phyloP scores from a whole-genome alignment of 2,329 filamentous ascomycete species.

The Nigrospora sphaerica region DNA sequence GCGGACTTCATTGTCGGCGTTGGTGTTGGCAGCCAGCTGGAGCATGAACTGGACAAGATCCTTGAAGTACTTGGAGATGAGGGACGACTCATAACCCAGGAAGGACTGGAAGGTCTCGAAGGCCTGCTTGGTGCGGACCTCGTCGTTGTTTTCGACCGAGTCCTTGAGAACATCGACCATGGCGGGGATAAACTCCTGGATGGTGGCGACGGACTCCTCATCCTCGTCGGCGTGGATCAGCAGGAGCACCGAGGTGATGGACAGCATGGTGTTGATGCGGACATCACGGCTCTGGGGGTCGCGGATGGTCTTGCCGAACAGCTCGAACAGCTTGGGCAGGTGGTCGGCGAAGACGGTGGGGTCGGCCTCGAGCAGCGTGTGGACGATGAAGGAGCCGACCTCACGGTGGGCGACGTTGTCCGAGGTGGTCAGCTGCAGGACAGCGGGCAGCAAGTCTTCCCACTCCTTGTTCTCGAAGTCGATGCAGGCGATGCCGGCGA shows the following conservation, averaged over 20 bases:
- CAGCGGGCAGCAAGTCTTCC: constrained; percentile 70
- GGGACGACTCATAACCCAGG: constrained; percentile 78
- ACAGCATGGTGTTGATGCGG: constrained; percentile 88
- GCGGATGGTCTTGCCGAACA: constrained; percentile 82
- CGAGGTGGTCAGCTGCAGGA: constrained; percentile 74
- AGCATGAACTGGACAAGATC: constrained; percentile 94
- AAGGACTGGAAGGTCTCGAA: constrained; percentile 98
- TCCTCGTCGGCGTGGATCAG: constrained; percentile 86
- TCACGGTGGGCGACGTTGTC: constrained; percentile 73
- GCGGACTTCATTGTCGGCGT: constrained; percentile 76
- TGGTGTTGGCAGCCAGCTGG: constrained; percentile 68
- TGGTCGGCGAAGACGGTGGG: constrained; percentile 80
- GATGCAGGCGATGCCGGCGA: constrained; percentile 77
- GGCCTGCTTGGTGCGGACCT: constrained; percentile 80
- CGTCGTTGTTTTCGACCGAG: constrained; percentile 70
- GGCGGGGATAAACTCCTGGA: constrained; percentile 74
- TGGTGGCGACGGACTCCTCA: constrained; percentile 59
- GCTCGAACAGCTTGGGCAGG: constrained; percentile 67
- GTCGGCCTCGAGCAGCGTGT: constrained; percentile 81
- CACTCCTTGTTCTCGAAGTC: constrained; percentile 86
- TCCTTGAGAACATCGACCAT: constrained; percentile 89
- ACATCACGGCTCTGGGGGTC: constrained; percentile 90
- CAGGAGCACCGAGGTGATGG: constrained; percentile 80
- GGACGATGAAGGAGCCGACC: constrained; percentile 88
- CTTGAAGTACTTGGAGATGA: constrained; percentile 79